Percentiles rank a stretch among this genome's conserved stretches.
Evolutionary conservation across 352 stramenopile genomes (phyloP).

Genomic region (Globisporangium cystogenes): DNA sequence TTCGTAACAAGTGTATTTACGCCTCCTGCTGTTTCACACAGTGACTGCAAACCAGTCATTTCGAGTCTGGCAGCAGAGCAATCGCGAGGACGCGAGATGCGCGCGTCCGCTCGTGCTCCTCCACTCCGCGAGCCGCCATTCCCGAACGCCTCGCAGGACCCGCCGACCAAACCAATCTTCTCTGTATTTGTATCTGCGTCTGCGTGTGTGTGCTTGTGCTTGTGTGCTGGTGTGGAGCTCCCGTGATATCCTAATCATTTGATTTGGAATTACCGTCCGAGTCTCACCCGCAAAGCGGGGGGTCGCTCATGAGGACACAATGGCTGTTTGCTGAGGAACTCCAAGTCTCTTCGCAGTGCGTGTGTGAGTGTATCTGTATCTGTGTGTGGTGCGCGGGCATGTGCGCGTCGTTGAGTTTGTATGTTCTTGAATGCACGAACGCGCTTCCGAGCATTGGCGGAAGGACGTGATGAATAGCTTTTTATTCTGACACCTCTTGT

Average conservation of each 20-base stretch:
- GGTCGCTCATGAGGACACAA: conserved; percentile 64
- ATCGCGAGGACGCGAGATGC: too few species aligned
- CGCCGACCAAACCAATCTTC: too few species aligned
- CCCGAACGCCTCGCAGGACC: too few species aligned
- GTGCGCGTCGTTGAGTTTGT: too few species aligned
- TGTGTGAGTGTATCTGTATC: conserved; percentile 4
- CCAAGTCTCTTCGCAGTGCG: not conserved
- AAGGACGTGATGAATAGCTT: conserved; percentile 86
- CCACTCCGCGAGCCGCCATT: too few species aligned
- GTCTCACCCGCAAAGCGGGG: conserved; percentile 17
- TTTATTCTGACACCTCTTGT: conserved; percentile 90
- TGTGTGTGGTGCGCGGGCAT: conserved; percentile 14
- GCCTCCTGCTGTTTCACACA: too few species aligned
- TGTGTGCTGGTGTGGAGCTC: conserved; percentile 24
- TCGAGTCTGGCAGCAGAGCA: too few species aligned
- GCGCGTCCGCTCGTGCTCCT: too few species aligned
- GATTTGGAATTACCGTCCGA: conserved; percentile 89
- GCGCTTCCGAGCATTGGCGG: too few species aligned
- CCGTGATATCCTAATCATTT: conserved; percentile 79
- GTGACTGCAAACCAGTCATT: too few species aligned
- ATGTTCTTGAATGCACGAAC: too few species aligned
- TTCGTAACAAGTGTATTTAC: too few species aligned
- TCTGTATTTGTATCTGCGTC: not conserved
- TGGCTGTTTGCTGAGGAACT: conserved; percentile 88
- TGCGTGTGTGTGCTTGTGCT: not conserved